Evolutionary conservation across 1,284 basidiomycete genomes (phyloP).

Genomic region (Ceratobasidium sp.): DNA sequence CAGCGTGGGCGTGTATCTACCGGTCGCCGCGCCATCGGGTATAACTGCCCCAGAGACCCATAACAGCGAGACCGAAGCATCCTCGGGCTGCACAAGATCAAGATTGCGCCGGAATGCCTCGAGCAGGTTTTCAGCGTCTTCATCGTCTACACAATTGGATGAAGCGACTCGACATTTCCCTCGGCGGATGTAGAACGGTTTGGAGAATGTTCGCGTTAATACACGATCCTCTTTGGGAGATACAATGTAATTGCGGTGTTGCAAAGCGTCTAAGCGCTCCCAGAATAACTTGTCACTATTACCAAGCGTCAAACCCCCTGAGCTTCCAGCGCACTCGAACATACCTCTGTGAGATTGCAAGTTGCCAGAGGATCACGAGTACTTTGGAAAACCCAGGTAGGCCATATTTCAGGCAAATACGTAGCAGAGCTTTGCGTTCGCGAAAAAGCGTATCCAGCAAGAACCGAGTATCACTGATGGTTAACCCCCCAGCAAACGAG

Average conservation of each 20-base stretch:
- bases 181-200: neutral
- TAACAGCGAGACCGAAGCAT: neutral
- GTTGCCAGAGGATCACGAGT: constrained; percentile 1
- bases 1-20: neutral
- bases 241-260: neutral
- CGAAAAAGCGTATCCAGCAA: neutral
- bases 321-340: neutral
- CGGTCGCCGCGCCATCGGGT: neutral
- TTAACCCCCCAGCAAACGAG: neutral
- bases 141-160: neutral
- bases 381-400: constrained; percentile 1
- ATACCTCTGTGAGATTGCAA: neutral
- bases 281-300: neutral
- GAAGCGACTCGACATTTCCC: too few species aligned
- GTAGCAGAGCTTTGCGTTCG: neutral
- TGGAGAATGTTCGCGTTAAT: neutral
- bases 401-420: neutral
- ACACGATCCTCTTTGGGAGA: neutral
- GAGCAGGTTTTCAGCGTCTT: neutral
- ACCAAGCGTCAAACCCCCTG: neutral
- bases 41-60: neutral
- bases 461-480: neutral
- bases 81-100: neutral
- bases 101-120: neutral
- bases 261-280: neutral